Evolutionary conservation across 2,329 filamentous ascomycete genomes (phyloP).

Genomic region (Colletotrichum liriopes): DNA sequence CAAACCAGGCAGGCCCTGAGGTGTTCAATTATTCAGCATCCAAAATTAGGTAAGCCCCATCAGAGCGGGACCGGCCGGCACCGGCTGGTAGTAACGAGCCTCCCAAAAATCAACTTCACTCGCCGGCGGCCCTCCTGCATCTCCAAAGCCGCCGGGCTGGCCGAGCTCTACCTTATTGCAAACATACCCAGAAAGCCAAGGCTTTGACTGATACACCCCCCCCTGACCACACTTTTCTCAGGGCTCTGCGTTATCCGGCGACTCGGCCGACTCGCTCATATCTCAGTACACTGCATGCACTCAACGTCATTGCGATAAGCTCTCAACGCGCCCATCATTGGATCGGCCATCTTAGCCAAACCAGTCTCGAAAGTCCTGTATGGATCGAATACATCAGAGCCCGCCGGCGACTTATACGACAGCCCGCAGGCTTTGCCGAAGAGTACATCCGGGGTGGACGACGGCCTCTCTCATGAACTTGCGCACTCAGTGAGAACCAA

Average conservation of each 20-base stretch:
- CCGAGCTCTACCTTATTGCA: constrained; percentile 30
- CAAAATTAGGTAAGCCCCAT: constrained; percentile 36
- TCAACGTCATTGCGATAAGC: constrained; percentile 19
- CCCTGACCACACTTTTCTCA: constrained; percentile 2
- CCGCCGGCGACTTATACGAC: constrained; percentile 39
- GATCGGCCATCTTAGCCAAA: constrained; percentile 9
- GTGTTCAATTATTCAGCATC: not conserved
- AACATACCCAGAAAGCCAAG: constrained; percentile 29
- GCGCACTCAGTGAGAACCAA: not conserved
- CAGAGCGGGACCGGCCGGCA: constrained; percentile 7
- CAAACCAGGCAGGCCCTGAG: not conserved
- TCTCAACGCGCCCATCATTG: constrained; percentile 19
- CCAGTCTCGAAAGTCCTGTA: constrained; percentile 13
- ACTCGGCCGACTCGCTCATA: constrained; percentile 20
- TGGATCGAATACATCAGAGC: constrained; percentile 16
- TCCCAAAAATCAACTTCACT: constrained; percentile 29
- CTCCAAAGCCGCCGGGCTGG: constrained; percentile 37
- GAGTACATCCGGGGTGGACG: constrained; percentile 14
- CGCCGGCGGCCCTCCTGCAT: constrained; percentile 32
- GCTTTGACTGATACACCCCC: constrained; percentile 2
- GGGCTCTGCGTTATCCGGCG: not conserved
- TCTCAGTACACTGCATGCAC: not conserved
- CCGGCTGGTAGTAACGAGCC: constrained; percentile 8
- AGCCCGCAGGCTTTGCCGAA: constrained; percentile 41
- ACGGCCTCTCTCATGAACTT: constrained; percentile 23